A percentile compares a stretch with the other conserved stretches of the same genome.
Conservation (phyloP, 2,329 filamentous ascomycete genomes). For the Tothia fuscella region DNA sequence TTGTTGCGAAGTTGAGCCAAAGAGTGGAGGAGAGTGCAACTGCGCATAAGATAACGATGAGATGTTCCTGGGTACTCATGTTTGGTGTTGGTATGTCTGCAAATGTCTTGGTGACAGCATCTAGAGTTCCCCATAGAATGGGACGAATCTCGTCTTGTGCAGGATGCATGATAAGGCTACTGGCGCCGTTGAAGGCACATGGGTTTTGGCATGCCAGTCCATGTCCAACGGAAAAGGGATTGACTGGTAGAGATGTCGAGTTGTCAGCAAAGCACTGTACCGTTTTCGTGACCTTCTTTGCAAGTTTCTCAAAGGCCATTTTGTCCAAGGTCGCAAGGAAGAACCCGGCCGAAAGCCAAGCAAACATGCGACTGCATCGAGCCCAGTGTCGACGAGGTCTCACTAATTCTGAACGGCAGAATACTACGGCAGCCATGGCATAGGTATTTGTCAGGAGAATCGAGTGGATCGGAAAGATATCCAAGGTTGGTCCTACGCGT, state of each 20-base stretch:
- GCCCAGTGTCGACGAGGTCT: conserved; percentile 2
- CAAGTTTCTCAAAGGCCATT: conserved; percentile 4
- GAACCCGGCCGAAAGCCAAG: conserved; percentile 8
- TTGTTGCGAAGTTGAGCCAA: conserved; percentile 9
- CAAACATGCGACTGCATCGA: conserved; percentile 3
- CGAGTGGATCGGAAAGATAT: conserved; percentile 5
- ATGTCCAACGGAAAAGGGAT: conserved; percentile 6
- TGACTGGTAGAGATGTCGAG: background rate
- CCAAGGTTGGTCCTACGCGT: conserved; percentile 6
- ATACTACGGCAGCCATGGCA: conserved; percentile 4
- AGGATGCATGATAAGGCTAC: background rate
- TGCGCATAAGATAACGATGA: conserved; percentile 6
- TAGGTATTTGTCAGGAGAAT: conserved; percentile 5
- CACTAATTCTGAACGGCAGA: background rate
- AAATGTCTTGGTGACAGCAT: conserved; percentile 5
- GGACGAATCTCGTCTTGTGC: conserved; percentile 8
- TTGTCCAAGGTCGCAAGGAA: conserved; percentile 1
- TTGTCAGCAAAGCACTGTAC: conserved; percentile 6
- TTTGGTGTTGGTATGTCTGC: conserved; percentile 1
- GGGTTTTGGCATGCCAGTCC: conserved; percentile 9
- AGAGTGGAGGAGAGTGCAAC: conserved; percentile 7
- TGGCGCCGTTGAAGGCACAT: background rate
- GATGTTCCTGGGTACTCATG: background rate
- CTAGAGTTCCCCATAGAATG: conserved; percentile 4
- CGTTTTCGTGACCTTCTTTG: background rate